Base-by-base conservation (phyloP, 1,284 basidiomycete genomes). In the Pseudomicrostroma phylloplanum region DNA sequence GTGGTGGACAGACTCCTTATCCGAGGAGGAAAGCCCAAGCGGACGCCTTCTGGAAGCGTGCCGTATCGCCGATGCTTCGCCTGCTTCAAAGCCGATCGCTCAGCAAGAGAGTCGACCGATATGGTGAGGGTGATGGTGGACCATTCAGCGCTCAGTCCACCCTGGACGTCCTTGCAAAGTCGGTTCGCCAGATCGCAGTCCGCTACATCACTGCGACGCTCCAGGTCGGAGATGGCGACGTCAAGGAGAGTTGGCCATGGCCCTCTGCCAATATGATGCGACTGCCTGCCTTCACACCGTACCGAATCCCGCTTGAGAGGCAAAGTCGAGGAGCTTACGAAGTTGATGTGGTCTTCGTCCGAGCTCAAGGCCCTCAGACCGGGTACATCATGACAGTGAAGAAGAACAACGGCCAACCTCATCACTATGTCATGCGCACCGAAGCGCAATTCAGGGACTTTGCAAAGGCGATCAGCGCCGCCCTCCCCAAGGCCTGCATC, bases 111-210 rank as follows among this genome's bases (percentile, higher is more conserved):
- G 63, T 76, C 13, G 73, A 76, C 53, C 70, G 73, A 8, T 69
- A 69, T 54, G 72, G 73, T 40, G 72, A 76, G 58, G 66, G 71
- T n/a, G 72, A 76, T 46, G 72, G 73, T n/a, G 70, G 67, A 48
- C 69, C 72, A 0, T 76, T 74, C 64, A 67, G 67, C 54, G 70
- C 69, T 0, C 57, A 64, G 23, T 64, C 65, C 19, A 71, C 69
- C 25, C 59, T 61, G 1, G 64, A 67, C 39, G 67, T 67, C 8
- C 17, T 74, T 21, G 49, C 59, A 21, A 15, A 54, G 8, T 51
- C 67, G 40, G 54, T 76, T 51, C 61, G 56, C 61, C 69, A 71
- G 48, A 70, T 68, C 69, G 65, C 71, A 2, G 61, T 69, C 17
- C 66, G 66, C 30, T 76, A 74, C 67, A 57, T 74, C 30, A 70